Conservation (phyloP, 208 protist species). For the Vickermania spadyakhi region DNA sequence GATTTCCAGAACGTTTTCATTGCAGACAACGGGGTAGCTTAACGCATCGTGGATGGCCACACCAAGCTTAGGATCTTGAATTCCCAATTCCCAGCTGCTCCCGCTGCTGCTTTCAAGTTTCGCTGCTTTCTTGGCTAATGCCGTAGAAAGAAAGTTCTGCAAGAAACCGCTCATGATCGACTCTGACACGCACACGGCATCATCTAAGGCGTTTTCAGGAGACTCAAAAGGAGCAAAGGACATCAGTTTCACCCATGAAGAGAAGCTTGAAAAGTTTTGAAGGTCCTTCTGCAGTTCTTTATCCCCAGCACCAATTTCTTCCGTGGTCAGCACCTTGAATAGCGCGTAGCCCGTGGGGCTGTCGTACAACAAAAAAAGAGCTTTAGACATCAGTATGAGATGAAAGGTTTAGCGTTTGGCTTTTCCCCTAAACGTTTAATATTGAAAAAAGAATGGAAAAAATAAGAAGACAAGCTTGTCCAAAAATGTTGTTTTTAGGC, state of each 20-base stretch:
- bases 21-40: slow-evolving; percentile 79
- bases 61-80: slow-evolving; percentile 94
- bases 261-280: slow-evolving; percentile 90
- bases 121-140: slow-evolving; percentile 89
- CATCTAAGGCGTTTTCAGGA: slow-evolving; percentile 97
- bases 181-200: slow-evolving; percentile 96
- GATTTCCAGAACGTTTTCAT: slow-evolving; percentile 87
- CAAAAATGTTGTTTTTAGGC: neutral
- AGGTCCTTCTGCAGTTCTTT: slow-evolving; percentile 91
- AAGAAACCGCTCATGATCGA: slow-evolving; percentile 87
- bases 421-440: slow-evolving; percentile 2
- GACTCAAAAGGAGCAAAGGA: slow-evolving; percentile 96
- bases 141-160: slow-evolving; percentile 91
- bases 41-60: slow-evolving; percentile 90
- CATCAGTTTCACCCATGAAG: slow-evolving; percentile 92
- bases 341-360: slow-evolving; percentile 95
- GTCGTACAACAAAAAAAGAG: slow-evolving; percentile 94
- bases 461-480: neutral
- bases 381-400: slow-evolving; percentile 64
- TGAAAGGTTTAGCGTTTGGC: slow-evolving; percentile 1
- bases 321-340: slow-evolving; percentile 91
- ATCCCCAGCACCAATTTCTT: slow-evolving; percentile 90
- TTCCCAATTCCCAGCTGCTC: slow-evolving; percentile 81
- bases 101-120: slow-evolving; percentile 44
- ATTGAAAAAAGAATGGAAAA: slow-evolving; percentile 3